Percentiles rank a stretch among this genome's conserved stretches.
Evolutionary conservation across 805 yeast species (phyloP).

Genomic region (Kuraishia floccosa): DNA sequence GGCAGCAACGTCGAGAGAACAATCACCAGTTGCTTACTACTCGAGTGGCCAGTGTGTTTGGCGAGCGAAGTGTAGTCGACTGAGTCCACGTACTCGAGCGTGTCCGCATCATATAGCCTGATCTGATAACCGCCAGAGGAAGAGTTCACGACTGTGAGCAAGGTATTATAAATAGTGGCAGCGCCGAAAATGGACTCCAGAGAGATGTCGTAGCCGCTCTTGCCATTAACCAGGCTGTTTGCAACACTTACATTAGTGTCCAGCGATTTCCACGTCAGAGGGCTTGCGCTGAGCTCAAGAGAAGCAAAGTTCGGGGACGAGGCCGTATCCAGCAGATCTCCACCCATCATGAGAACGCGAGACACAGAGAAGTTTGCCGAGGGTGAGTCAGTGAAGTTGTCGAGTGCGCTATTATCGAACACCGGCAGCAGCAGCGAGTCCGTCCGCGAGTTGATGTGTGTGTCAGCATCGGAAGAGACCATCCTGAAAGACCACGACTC

Average conservation of each 20-base stretch:
- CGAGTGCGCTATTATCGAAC: constrained; percentile 15
- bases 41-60: constrained; percentile 6
- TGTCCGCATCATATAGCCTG: constrained; percentile 27
- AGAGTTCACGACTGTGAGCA: constrained; percentile 27
- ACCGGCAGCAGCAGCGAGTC: constrained; percentile 45
- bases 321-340: constrained; percentile 26
- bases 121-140: constrained; percentile 16
- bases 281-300: constrained; percentile 22
- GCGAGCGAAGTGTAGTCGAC: constrained; percentile 17
- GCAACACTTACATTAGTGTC: constrained; percentile 13
- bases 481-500: constrained; percentile 54
- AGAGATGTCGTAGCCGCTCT: constrained; percentile 11
- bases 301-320: constrained; percentile 32
- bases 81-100: constrained; percentile 19
- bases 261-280: constrained; percentile 33
- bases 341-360: constrained; percentile 50
- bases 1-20: constrained; percentile 36
- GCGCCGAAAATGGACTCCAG: constrained; percentile 29
- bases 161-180: constrained; percentile 36
- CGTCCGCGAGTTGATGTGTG: constrained; percentile 39
- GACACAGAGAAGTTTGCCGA: constrained; percentile 20
- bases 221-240: constrained; percentile 11
- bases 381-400: constrained; percentile 13
- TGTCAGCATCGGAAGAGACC: constrained; percentile 16
- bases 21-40: constrained; percentile 21